A percentile compares a stretch with the other conserved stretches of the same genome.
These are phyloP conservation scores for Solanum habrochaites DNA, from an alignment of 257 asterid species.

Conservation along the genomic window DNA sequence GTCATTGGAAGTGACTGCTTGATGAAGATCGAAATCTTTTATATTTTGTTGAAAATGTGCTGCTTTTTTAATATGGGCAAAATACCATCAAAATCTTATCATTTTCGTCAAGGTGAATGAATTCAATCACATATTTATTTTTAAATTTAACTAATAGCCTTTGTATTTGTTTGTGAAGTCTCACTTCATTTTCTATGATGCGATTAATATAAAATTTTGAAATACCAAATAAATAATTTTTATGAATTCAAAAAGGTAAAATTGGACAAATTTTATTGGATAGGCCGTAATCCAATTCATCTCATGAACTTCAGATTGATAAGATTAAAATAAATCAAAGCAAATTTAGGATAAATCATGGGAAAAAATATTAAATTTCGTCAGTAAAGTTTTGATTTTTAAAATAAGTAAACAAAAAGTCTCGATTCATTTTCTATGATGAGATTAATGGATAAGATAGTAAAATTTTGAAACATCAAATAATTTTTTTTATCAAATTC, in stretches of 20 bases:
- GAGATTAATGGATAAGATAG: no score
- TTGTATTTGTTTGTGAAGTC: background rate
- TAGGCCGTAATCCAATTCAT: background rate
- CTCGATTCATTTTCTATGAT: background rate
- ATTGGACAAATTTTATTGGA: background rate
- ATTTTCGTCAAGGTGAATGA: background rate
- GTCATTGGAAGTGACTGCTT: background rate
- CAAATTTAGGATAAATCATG: background rate
- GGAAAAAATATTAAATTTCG: background rate
- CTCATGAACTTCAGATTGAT: background rate
- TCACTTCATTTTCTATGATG: background rate
- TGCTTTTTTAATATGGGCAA: background rate
- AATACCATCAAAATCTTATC: background rate
- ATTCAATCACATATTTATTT: background rate
- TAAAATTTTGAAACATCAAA: no score
- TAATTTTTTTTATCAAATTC: no score
- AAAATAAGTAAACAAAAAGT: no score
- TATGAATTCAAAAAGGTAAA: background rate
- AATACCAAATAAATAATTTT: no score
- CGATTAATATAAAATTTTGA: background rate
- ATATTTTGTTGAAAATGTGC: background rate
- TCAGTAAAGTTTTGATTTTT: background rate
- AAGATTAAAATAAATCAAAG: background rate
- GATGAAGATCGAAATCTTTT: background rate
- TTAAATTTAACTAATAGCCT: background rate